Conservation (phyloP, 2,329 filamentous ascomycete species). For the Daldinia sp. region DNA sequence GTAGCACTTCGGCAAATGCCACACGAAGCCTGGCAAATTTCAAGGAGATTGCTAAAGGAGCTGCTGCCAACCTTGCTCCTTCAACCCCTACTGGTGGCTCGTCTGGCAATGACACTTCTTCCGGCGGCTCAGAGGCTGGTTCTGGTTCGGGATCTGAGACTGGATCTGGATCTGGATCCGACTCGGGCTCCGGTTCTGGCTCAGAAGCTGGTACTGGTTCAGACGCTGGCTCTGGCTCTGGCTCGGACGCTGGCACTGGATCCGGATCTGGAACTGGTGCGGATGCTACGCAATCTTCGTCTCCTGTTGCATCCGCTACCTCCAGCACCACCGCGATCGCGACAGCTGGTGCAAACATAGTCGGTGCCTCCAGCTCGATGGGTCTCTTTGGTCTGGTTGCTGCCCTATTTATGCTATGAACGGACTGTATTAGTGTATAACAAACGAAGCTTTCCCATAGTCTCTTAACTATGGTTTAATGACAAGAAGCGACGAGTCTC, state of each 20-base stretch:
- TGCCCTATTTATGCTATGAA: constrained; percentile 56
- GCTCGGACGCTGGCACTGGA: background rate
- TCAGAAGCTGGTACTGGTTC: constrained; percentile 20
- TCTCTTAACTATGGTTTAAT: constrained; percentile 33
- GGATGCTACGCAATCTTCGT: constrained; percentile 17
- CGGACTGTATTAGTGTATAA: background rate
- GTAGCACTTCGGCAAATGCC: constrained; percentile 63
- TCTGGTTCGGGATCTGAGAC: background rate
- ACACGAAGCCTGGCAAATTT: constrained; percentile 65
- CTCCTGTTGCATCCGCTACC: constrained; percentile 5
- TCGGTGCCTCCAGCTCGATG: constrained; percentile 57
- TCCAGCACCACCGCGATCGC: constrained; percentile 24
- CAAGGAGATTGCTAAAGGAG: constrained; percentile 55
- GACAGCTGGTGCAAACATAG: constrained; percentile 38
- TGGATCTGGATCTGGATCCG: constrained; percentile 7
- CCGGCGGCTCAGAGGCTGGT: constrained; percentile 26
- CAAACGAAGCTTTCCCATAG: constrained; percentile 6
- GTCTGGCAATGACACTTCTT: constrained; percentile 43
- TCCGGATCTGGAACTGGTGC: background rate
- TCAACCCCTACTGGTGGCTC: constrained; percentile 44
- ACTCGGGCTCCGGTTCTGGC: constrained; percentile 21
- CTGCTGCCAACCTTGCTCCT: constrained; percentile 51
- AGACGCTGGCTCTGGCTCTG: background rate
- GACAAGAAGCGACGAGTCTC: constrained; percentile 18
- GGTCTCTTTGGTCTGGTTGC: constrained; percentile 58